Percentiles rank a stretch among this genome's conserved stretches.
These are phyloP conservation scores for Exophiala viscosa DNA, from an alignment of 2,329 filamentous ascomycete genomes.

Conservation along the genomic window DNA sequence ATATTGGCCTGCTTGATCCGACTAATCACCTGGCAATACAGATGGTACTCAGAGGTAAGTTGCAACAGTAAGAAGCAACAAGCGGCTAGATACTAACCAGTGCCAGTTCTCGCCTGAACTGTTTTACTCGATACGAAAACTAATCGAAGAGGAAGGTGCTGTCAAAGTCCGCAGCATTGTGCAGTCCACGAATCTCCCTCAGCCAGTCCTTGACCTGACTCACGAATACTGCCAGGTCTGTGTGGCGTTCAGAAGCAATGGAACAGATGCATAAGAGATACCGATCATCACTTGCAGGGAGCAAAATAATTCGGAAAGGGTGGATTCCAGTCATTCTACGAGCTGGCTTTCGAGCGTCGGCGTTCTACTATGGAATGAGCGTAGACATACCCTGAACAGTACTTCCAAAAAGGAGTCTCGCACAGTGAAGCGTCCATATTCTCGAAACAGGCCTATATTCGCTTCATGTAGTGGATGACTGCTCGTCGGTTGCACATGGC, in stretches of 20 bases:
- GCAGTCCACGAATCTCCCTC: conserved; percentile 88
- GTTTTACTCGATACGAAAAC: conserved; percentile 77
- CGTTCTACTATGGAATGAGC: neutral
- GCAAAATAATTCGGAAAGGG: neutral
- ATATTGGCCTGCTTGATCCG: conserved; percentile 82
- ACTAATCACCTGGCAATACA: conserved; percentile 94
- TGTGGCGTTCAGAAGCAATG: conserved; percentile 90
- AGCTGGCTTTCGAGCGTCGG: neutral
- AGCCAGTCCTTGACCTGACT: conserved; percentile 87
- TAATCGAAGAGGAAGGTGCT: conserved; percentile 96
- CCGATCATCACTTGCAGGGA: too few species aligned
- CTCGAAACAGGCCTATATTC: too few species aligned
- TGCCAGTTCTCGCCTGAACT: conserved; percentile 81
- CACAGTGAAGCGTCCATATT: too few species aligned
- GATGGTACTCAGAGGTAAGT: conserved; percentile 91
- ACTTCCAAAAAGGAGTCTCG: neutral
- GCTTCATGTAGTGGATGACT: too few species aligned
- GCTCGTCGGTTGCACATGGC: too few species aligned
- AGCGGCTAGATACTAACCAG: conserved; percentile 20
- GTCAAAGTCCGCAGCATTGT: conserved; percentile 97
- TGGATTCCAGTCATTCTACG: neutral
- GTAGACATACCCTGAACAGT: neutral
- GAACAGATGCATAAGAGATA: conserved; percentile 68
- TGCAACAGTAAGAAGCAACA: too few species aligned
- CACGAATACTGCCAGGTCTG: conserved; percentile 95